Evolutionary conservation across 768 basidiomycete species (phyloP).

Genomic region (Rubroboletus pulcherrimus): DNA sequence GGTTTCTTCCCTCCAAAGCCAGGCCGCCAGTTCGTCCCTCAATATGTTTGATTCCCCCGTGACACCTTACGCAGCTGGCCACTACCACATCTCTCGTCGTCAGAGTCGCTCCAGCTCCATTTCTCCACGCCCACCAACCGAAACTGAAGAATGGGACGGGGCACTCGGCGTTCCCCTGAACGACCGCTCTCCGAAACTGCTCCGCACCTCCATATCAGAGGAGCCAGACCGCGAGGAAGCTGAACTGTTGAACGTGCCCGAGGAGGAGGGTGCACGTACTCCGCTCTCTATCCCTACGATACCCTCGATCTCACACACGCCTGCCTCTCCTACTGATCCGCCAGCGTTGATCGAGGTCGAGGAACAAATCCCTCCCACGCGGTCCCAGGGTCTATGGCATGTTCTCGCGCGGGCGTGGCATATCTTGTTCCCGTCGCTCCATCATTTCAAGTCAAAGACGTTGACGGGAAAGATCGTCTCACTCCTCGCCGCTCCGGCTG

Average conservation of each 20-base stretch:
- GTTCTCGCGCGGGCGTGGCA: slow-evolving; percentile 45
- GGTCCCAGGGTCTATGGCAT: slow-evolving; percentile 34
- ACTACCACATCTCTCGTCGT: slow-evolving; percentile 50
- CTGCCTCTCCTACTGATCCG: slow-evolving; percentile 41
- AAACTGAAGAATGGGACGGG: slow-evolving; percentile 49
- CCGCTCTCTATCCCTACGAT: slow-evolving; percentile 33
- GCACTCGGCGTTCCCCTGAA: slow-evolving; percentile 49
- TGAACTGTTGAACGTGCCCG: slow-evolving; percentile 3
- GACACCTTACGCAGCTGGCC: slow-evolving; percentile 74
- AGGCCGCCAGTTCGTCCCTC: slow-evolving; percentile 58
- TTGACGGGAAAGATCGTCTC: slow-evolving; percentile 67
- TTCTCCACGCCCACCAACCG: slow-evolving; percentile 27
- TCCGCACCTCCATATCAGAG: slow-evolving; percentile 28
- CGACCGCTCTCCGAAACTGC: slow-evolving; percentile 41
- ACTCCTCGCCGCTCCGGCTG: slow-evolving; percentile 81
- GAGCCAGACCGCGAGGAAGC: slow-evolving; percentile 15
- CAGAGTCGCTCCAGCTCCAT: slow-evolving; percentile 30
- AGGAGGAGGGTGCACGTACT: slow-evolving; percentile 14
- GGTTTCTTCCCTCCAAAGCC: slow-evolving; percentile 70
- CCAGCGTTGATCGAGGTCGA: slow-evolving; percentile 44
- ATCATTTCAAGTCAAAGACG: slow-evolving; percentile 67
- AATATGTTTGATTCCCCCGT: slow-evolving; percentile 61
- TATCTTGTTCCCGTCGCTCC: slow-evolving; percentile 83
- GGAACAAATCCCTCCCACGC: slow-evolving; percentile 38
- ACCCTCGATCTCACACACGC: slow-evolving; percentile 57